These are phyloP conservation scores for Myriosclerotinia scirpicola DNA, from an alignment of 2,329 filamentous ascomycete genomes.

Conservation along the genomic window DNA sequence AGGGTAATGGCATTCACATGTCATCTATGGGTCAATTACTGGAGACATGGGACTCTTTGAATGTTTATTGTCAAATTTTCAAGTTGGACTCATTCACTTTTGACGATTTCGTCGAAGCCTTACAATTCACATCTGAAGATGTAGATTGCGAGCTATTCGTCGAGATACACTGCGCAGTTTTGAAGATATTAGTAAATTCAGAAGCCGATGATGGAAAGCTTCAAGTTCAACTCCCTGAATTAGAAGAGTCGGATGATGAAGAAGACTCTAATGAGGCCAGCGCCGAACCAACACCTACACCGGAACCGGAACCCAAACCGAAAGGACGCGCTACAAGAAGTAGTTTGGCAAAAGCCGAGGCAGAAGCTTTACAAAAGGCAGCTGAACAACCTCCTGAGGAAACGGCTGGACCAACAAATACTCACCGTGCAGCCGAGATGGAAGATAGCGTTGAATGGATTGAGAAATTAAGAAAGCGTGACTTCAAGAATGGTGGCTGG, in stretches of 20 bases:
- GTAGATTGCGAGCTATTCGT: constrained; percentile 80
- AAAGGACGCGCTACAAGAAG: constrained; percentile 75
- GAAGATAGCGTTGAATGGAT: constrained; percentile 78
- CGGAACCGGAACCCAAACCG: constrained; percentile 70
- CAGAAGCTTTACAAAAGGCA: constrained; percentile 61
- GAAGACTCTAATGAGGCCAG: constrained; percentile 62
- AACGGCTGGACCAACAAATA: constrained; percentile 49
- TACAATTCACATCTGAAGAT: constrained; percentile 73
- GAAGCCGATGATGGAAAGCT: constrained; percentile 76
- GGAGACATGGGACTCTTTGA: constrained; percentile 94
- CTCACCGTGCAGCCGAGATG: constrained; percentile 74
- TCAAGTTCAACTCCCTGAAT: constrained; percentile 73
- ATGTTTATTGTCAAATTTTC: constrained; percentile 96
- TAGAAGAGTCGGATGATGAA: constrained; percentile 65
- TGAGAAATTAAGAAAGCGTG: constrained; percentile 75
- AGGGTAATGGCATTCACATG: constrained; percentile 68
- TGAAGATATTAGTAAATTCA: constrained; percentile 80
- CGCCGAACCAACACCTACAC: constrained; percentile 56
- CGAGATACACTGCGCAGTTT: constrained; percentile 86
- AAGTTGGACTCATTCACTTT: constrained; percentile 96
- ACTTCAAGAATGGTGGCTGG: constrained; percentile 89
- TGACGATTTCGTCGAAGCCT: constrained; percentile 89
- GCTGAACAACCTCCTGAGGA: constrained; percentile 42
- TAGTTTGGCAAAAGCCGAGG: constrained; percentile 79
- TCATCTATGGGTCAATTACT: constrained; percentile 81